Evolutionary conservation across 441 rosid genomes (phyloP), one percentile per base, ranked within the genome.

Genomic region (Adansonia grandidieri): DNA sequence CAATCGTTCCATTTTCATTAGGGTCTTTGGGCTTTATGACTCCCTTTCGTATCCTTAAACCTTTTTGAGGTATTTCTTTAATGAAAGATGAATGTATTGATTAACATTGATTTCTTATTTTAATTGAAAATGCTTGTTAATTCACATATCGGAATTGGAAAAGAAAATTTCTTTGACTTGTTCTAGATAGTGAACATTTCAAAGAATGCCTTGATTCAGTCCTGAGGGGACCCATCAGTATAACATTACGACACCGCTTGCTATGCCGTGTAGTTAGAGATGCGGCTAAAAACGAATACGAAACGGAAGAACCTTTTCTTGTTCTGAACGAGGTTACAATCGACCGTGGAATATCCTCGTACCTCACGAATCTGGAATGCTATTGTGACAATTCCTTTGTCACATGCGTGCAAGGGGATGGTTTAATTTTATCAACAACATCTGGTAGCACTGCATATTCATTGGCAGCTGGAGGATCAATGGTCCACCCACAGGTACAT

Each of bases 381-480:
- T 97, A 88, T 82, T 93, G 98, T 28, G 98, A 97, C 89, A 85
- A 89, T 85, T 91, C 94, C 56, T 97, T 93, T 56, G 98, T 97
- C 85, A 97, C 99, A 32, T 76, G 90, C 47, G 99, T 97, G 73
- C 99, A 97, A 94, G 99, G 99, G 70, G 98, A 94, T 64, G 99
- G 99, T 71, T 84, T 97, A n/a, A 94, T 97, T 79, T 83, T 97
- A 48, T 89, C 99, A 44, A 97, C 99, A n/a, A 97, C 99, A 75
- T 94, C 99, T 74, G 99, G 99, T 54, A 97, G 99, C 87, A 97
- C 99, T 24, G 99, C 99, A 44, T 97, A 97, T 79, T 97, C 99
- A 9, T 88, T 97, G 82, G 99, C 98, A 14, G 99, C 98, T 75
- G 99, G 99, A 76, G 99, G 99, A 65, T 97, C 99, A 77, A 94